phyloP scores from a whole-genome alignment of 306 rosid species.

The barrel medic (Medicago truncatula) region MtrunA17r5.0-ANR NC_053046.1:7927501-7928000 shows the following conservation, averaged over 20 bases:
- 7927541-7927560: slow-evolving; percentile 66
- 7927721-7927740: slow-evolving; percentile 93
- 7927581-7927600: slow-evolving; percentile 69
- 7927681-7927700: slow-evolving; percentile 88
- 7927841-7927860: not conserved
- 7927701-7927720: slow-evolving; percentile 85
- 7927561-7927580: slow-evolving; percentile 47
- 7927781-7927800: not conserved
- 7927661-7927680: slow-evolving; percentile 80
- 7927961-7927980: too few relatives aligned
- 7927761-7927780: slow-evolving; percentile 55
- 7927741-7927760: slow-evolving; percentile 86
- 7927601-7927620: slow-evolving; percentile 87
- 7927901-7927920: not conserved
- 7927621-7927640: slow-evolving; percentile 74
- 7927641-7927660: slow-evolving; percentile 88
- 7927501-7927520: not conserved
- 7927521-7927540: slow-evolving; percentile 38
- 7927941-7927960: too few relatives aligned
- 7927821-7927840: not conserved
- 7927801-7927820: not conserved
- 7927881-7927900: not conserved
- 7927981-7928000: too few relatives aligned
- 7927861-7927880: not conserved
- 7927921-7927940: too few relatives aligned